These are phyloP conservation scores for Hypholoma sublateritium DNA, from an alignment of 768 basidiomycete genomes.

Conservation along the genomic window DNA sequence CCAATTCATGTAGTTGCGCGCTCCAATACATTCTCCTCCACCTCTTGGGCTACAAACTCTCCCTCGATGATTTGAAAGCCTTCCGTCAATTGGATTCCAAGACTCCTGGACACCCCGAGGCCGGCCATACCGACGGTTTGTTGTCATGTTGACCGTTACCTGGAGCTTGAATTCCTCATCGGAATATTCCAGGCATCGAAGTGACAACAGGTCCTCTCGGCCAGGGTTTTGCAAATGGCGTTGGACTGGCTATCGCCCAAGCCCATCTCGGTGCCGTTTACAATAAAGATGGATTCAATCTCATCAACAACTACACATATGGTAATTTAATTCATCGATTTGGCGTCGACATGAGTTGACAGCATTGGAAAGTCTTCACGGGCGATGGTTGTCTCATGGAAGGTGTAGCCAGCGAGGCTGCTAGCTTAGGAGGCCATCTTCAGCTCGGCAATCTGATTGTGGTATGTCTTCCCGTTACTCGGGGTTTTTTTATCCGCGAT, in stretches of 20 bases:
- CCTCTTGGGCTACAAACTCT: conserved; percentile 88
- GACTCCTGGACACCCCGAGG: conserved; percentile 94
- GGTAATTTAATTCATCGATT: conserved; percentile 41
- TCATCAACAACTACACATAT: conserved; percentile 89
- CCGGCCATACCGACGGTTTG: conserved; percentile 50
- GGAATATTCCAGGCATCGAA: conserved; percentile 55
- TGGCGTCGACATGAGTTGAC: conserved; percentile 5
- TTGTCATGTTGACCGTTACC: background rate
- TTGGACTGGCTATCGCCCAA: conserved; percentile 92
- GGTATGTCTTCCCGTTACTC: conserved; percentile 42
- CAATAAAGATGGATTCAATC: conserved; percentile 81
- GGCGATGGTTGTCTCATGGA: conserved; percentile 98
- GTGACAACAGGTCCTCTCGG: conserved; percentile 97
- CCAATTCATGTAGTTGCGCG: conserved; percentile 63
- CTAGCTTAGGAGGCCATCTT: conserved; percentile 90
- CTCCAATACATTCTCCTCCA: conserved; percentile 93
- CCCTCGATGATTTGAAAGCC: conserved; percentile 87
- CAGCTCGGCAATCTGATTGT: conserved; percentile 92
- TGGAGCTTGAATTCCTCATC: background rate
- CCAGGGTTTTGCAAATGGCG: conserved; percentile 91
- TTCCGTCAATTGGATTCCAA: conserved; percentile 91
- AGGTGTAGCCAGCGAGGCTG: conserved; percentile 91
- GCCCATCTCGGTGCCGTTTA: conserved; percentile 87
- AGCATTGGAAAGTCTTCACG: conserved; percentile 61
- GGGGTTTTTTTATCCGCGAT: conserved; percentile 10